Percentiles rank a stretch among this genome's conserved stretches.
These are phyloP conservation scores for Coriolopsis trogii DNA, from an alignment of 1,284 basidiomycete genomes.

Conservation along the genomic window DNA sequence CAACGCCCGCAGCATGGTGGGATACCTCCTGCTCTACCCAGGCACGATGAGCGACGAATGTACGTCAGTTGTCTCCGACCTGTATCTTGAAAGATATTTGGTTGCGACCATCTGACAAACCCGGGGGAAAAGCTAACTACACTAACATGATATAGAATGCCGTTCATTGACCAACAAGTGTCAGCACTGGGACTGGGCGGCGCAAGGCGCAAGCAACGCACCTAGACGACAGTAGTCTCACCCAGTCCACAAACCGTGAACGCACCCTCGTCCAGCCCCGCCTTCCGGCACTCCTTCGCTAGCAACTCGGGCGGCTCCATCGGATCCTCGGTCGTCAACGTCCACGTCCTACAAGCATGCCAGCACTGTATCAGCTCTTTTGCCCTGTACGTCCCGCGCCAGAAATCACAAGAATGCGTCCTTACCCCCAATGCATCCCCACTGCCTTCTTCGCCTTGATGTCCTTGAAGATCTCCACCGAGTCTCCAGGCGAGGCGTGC, in stretches of 20 bases:
- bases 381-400: not conserved
- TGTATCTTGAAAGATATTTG: too few species aligned
- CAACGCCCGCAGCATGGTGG: too few species aligned
- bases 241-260: slow-evolving; percentile 61
- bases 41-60: too few species aligned
- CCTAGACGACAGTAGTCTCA: slow-evolving; percentile 45
- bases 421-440: slow-evolving; percentile 73
- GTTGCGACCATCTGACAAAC: too few species aligned
- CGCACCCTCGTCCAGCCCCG: slow-evolving; percentile 49
- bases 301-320: slow-evolving; percentile 60
- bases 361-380: not conserved
- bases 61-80: too few species aligned
- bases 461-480: slow-evolving; percentile 67
- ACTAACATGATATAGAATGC: too few species aligned
- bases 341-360: slow-evolving; percentile 45
- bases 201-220: too few species aligned
- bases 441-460: slow-evolving; percentile 58
- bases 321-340: slow-evolving; percentile 55
- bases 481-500: slow-evolving; percentile 64
- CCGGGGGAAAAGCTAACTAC: too few species aligned
- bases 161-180: too few species aligned
- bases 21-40: too few species aligned
- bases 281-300: slow-evolving; percentile 49
- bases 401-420: not conserved
- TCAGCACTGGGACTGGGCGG: too few species aligned